Evolutionary conservation across 73 alveolate species (phyloP), one percentile per base, ranked within the genome.

Genomic region (Paramecium caudatum): DNA sequence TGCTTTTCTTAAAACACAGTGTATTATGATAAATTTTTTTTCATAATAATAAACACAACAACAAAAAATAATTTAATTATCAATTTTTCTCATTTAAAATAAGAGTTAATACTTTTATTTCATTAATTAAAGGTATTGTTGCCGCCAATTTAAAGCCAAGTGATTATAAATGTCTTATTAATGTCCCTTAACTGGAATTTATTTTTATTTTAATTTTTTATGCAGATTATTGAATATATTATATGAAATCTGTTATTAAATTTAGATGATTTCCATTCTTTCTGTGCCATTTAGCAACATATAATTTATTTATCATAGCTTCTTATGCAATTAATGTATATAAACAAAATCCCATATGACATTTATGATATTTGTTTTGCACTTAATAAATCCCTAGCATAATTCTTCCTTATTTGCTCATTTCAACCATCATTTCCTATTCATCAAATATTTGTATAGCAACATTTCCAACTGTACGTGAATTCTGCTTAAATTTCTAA

Each of bases 231-330:
- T 34, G 12, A 68, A 68, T 68, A 68, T 34, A 68, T 33, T 37
- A 34, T 2, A 68, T 37, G 34, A 68, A 68, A 32, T 68, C 84
- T 68, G 47, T 68, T 1, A 68, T 21, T 10, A 68, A 49, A 37
- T 34, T 68, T 15, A 68, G 34, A 68, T 32, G 34, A 49, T 68
- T 68, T 7, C 84, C 84, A 68, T 68, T 68, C 15, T 68, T 68
- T 37, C 84, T 68, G 36, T 68, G 84, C 84, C 84, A 68, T 49
- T 68, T 68, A 10, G 84, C 84, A 15, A 68, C 50, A 68, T 68
- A 68, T 49, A 68, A 17, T 37, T 68, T 68, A 15, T 68, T 34
- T n/a, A 68, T 68, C 8, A 68, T 68, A 9, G 21, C n/a, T 12
- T 68, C 84, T 34, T 68, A 30, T 32, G 34, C 50, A 33, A 34